Conservation (phyloP, 306 rosid genomes). For the Malus sylvestris region DNA sequence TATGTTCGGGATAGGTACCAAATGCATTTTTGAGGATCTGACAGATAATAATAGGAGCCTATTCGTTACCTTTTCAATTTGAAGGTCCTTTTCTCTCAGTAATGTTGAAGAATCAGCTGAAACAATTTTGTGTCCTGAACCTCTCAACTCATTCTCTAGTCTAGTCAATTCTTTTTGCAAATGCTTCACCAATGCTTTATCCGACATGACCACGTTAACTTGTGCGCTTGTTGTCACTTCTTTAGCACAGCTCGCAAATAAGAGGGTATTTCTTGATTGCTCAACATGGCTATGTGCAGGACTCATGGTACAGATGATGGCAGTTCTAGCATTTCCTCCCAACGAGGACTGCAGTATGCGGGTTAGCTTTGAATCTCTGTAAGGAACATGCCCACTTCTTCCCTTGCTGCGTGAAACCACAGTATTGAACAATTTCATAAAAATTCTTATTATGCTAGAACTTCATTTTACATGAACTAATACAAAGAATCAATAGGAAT, state of each 20-base stretch:
- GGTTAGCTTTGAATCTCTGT: constrained; percentile 98
- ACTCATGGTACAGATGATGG: constrained; percentile 96
- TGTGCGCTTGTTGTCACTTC: constrained; percentile 88
- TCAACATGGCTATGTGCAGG: constrained; percentile 89
- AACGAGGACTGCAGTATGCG: constrained; percentile 94
- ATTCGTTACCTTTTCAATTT: constrained; percentile 69
- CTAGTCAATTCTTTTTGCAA: constrained; percentile 81
- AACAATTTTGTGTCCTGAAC: constrained; percentile 33
- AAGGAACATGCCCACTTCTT: constrained; percentile 92
- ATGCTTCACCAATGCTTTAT: constrained; percentile 90
- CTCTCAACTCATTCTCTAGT: constrained; percentile 65
- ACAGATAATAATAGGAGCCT: not conserved
- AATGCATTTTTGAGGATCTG: not conserved
- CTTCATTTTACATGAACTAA: not conserved
- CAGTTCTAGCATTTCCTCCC: constrained; percentile 98
- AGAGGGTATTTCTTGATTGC: constrained; percentile 93
- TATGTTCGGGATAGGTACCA: not conserved
- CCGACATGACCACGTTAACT: constrained; percentile 88
- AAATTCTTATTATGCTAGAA: not conserved
- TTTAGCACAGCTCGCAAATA: constrained; percentile 96
- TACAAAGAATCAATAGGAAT: not conserved
- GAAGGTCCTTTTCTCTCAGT: constrained; percentile 70
- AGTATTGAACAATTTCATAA: not conserved
- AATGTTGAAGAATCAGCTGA: constrained; percentile 41
- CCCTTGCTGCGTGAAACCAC: constrained; percentile 69